These are phyloP conservation scores for Backusella macrospora DNA, from an alignment of 192 early-diverging fungal species.

Conservation along the genomic window DNA sequence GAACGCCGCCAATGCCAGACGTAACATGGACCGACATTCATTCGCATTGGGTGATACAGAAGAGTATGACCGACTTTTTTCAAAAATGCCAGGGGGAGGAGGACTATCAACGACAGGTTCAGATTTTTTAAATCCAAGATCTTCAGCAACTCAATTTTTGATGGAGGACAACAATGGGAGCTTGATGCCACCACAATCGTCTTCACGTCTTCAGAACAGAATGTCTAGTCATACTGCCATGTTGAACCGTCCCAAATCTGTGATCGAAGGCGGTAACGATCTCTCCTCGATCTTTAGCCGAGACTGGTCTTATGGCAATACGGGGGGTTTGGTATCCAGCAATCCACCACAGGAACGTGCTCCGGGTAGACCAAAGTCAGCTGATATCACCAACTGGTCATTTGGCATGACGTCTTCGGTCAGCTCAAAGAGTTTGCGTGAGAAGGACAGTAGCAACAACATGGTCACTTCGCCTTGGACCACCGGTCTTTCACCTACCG, in stretches of 20 bases:
- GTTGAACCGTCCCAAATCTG: slow-evolving; percentile 29
- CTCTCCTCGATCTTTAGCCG: slow-evolving; percentile 23
- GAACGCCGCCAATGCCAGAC: neutral
- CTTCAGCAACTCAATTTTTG: neutral
- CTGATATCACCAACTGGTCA: slow-evolving; percentile 43
- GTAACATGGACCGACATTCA: slow-evolving; percentile 35
- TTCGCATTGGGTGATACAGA: slow-evolving; percentile 40
- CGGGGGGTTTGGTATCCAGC: neutral
- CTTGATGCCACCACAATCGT: neutral
- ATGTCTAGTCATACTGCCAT: neutral
- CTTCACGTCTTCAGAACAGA: neutral
- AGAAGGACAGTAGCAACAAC: neutral
- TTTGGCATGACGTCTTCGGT: slow-evolving; percentile 18
- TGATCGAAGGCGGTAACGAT: slow-evolving; percentile 32
- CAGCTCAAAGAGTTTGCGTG: slow-evolving; percentile 1
- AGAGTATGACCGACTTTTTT: slow-evolving; percentile 28
- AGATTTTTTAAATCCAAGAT: slow-evolving; percentile 13
- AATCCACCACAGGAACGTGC: slow-evolving; percentile 1
- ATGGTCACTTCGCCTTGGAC: neutral
- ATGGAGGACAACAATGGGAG: neutral
- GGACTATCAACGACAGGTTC: neutral
- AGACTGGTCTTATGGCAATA: slow-evolving; percentile 25
- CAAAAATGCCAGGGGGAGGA: neutral
- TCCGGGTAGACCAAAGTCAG: slow-evolving; percentile 40
- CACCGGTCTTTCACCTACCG: neutral